Conservation (phyloP, 164 flowering plant species). For the Aristolochia fimbriata region DNA sequence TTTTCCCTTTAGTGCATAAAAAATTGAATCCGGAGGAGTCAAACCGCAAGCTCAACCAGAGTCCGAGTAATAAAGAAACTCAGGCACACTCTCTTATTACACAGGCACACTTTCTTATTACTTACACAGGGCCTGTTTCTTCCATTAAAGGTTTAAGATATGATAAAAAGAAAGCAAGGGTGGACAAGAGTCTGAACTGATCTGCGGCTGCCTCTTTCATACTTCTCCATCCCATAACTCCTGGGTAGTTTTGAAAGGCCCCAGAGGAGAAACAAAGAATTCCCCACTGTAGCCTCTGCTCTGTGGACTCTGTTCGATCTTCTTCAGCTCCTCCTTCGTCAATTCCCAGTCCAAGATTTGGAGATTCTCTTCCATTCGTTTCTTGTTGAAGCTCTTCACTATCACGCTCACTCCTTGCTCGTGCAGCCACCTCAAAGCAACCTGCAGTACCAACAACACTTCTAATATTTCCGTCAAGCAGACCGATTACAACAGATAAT, state of each 20-base stretch:
- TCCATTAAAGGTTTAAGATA: too few species aligned
- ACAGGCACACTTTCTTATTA: too few species aligned
- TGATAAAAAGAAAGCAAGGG: too few species aligned
- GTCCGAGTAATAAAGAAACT: too few species aligned
- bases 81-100: too few species aligned
- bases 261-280: conserved; percentile 8
- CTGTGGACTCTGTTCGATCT: conserved; percentile 17
- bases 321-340: conserved; percentile 13
- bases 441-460: conserved; percentile 10
- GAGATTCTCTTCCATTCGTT: conserved; percentile 17
- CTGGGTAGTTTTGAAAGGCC: conserved; percentile 13
- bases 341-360: conserved; percentile 22
- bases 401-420: conserved; percentile 21
- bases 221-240: conserved; percentile 29
- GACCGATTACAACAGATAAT: too few species aligned
- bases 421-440: conserved; percentile 20
- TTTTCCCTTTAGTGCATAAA: too few species aligned
- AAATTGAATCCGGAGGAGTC: too few species aligned
- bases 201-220: neutral
- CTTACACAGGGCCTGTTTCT: too few species aligned
- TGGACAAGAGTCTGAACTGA: too few species aligned
- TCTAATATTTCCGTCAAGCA: too few species aligned
- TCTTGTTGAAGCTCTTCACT: conserved; percentile 23
- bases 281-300: neutral
- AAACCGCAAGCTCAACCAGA: too few species aligned